Evolutionary conservation across 2,329 filamentous ascomycete species (phyloP).

Genomic region (Hysterium pulicare): DNA sequence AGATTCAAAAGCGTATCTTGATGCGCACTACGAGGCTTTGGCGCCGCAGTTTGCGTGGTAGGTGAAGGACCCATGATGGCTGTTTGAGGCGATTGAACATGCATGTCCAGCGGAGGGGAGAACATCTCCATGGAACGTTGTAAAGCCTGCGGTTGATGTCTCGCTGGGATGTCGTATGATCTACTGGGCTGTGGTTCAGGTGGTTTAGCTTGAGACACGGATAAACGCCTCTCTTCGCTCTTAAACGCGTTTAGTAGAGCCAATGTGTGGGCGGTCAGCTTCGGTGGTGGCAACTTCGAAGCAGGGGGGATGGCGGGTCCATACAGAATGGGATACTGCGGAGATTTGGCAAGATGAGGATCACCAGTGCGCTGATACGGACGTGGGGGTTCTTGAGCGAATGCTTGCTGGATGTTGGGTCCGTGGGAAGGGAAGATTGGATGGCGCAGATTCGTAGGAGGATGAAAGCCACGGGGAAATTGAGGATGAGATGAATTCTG

Average conservation of each 20-base stretch:
- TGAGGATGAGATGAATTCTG: slow-evolving; percentile 9
- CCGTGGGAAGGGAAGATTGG: slow-evolving; percentile 13
- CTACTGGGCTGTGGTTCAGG: slow-evolving; percentile 11
- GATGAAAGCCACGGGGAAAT: slow-evolving; percentile 14
- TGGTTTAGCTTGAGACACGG: slow-evolving; percentile 8
- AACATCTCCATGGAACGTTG: slow-evolving; percentile 19
- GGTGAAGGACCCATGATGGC: slow-evolving; percentile 17
- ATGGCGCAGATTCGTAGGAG: slow-evolving; percentile 9
- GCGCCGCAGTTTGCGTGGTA: slow-evolving; percentile 20
- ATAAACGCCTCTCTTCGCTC: slow-evolving; percentile 24
- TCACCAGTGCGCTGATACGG: slow-evolving; percentile 46
- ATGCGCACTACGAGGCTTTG: slow-evolving; percentile 39
- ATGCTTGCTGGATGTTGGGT: slow-evolving; percentile 22
- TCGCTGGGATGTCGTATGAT: too few species aligned
- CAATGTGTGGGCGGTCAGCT: slow-evolving; percentile 56
- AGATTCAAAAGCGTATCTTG: slow-evolving; percentile 46
- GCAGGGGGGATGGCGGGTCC: slow-evolving; percentile 53
- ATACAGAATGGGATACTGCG: slow-evolving; percentile 35
- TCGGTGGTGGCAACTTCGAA: slow-evolving; percentile 56
- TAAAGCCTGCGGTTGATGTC: slow-evolving; percentile 13
- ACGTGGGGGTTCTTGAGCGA: slow-evolving; percentile 29
- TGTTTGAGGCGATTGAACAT: slow-evolving; percentile 24
- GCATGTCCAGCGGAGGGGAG: slow-evolving; percentile 17
- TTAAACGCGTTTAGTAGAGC: slow-evolving; percentile 60
- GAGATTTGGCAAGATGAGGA: slow-evolving; percentile 40